Conservation (phyloP, 345 rosid species). For the Rhodamnia rubescens region DNA sequence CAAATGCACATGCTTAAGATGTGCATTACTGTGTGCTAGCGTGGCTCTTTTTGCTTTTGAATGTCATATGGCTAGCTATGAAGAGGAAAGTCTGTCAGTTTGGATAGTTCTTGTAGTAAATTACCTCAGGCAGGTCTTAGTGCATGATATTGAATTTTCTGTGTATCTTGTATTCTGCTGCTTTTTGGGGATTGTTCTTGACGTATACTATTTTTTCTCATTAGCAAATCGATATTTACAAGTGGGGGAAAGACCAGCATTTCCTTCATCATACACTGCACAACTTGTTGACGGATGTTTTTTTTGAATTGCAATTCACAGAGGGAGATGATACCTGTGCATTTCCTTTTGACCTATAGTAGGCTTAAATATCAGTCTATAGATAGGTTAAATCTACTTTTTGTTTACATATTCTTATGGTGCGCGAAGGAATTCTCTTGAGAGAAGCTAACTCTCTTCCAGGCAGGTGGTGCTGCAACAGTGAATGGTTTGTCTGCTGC, state of each 20-base stretch:
- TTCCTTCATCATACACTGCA: neutral
- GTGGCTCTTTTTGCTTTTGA: neutral
- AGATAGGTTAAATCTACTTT: neutral
- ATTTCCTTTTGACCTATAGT: neutral
- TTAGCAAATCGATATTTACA: neutral
- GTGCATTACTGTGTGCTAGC: neutral
- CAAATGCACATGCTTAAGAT: neutral
- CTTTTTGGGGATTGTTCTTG: neutral
- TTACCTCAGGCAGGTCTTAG: neutral
- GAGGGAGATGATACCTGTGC: neutral
- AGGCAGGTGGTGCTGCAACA: conserved; percentile 89
- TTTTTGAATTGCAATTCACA: neutral
- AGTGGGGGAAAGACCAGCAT: neutral
- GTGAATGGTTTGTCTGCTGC: conserved; percentile 52
- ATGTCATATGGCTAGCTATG: neutral
- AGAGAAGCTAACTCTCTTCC: conserved; percentile 4
- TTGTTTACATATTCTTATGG: neutral
- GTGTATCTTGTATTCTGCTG: neutral
- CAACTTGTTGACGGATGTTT: neutral
- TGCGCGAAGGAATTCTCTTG: neutral
- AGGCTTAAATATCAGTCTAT: neutral
- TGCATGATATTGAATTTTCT: neutral
- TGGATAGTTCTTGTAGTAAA: neutral
- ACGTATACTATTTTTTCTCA: neutral
- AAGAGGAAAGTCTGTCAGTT: neutral